These are phyloP conservation scores for Lentinula boryana DNA, from an alignment of 768 basidiomycete species.

Conservation along the genomic window DNA sequence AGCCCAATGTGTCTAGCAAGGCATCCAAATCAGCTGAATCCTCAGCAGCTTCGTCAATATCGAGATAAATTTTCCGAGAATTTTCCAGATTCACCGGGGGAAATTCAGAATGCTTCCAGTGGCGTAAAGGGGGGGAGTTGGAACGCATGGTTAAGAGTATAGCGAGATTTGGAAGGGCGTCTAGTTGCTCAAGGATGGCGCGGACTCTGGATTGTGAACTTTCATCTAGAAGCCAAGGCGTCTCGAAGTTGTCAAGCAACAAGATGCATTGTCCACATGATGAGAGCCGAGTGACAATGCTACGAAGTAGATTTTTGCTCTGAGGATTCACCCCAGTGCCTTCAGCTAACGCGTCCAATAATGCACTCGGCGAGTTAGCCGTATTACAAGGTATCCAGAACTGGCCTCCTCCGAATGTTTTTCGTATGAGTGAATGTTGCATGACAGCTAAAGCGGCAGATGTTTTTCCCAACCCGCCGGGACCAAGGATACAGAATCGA, in stretches of 20 bases:
- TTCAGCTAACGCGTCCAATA: conserved; percentile 14
- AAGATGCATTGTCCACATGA: conserved; percentile 21
- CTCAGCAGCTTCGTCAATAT: conserved; percentile 13
- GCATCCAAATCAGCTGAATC: conserved; percentile 15
- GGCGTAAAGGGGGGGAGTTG: conserved; percentile 18
- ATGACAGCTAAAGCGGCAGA: background rate
- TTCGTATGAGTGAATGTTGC: conserved; percentile 9
- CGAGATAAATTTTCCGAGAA: conserved; percentile 16
- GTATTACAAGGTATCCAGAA: conserved; percentile 29
- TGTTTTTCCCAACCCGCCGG: background rate
- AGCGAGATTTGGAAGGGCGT: conserved; percentile 19
- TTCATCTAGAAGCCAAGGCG: conserved; percentile 24
- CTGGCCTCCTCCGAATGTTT: conserved; percentile 16
- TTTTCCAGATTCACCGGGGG: conserved; percentile 12
- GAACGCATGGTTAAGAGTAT: conserved; percentile 29
- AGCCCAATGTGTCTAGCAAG: conserved; percentile 18
- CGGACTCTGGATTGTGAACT: conserved; percentile 16
- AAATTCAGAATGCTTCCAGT: conserved; percentile 16
- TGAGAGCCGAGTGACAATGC: conserved; percentile 6
- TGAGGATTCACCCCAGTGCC: background rate
- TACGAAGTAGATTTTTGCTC: conserved; percentile 3
- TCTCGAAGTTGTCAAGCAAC: conserved; percentile 36
- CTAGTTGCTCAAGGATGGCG: conserved; percentile 18
- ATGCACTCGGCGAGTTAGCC: conserved; percentile 18
- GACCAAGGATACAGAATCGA: background rate